Evolutionary conservation across 768 basidiomycete genomes (phyloP).

Genomic region (Calocera viscosa): DNA sequence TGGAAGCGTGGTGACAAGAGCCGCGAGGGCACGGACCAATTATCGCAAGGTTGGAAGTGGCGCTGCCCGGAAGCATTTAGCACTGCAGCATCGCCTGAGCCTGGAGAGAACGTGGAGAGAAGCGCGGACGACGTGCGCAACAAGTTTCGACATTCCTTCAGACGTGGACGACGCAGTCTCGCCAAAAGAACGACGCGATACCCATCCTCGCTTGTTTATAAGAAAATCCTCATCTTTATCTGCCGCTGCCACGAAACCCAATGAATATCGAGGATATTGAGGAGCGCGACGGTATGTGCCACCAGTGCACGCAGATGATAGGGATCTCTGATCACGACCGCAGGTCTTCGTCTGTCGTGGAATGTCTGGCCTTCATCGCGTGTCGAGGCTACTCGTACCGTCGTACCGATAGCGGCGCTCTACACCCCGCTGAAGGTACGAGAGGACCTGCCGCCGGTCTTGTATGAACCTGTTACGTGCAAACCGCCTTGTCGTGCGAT

Average conservation of each 20-base stretch:
- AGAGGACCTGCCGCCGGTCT: slow-evolving; percentile 86
- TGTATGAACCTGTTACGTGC: slow-evolving; percentile 98
- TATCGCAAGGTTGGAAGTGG: neutral
- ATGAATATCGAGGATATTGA: slow-evolving; percentile 91
- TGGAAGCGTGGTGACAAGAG: too few species aligned
- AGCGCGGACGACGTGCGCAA: neutral
- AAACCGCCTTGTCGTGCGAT: slow-evolving; percentile 96
- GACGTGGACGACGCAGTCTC: neutral
- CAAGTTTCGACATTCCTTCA: neutral
- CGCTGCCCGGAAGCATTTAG: slow-evolving; percentile 1
- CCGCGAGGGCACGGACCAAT: neutral
- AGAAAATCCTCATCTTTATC: neutral
- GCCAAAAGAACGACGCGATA: neutral
- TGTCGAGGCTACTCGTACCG: slow-evolving; percentile 94
- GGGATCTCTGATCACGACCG: neutral
- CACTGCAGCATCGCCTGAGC: neutral
- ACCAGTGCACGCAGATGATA: neutral
- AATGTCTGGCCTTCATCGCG: slow-evolving; percentile 98
- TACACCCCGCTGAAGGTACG: slow-evolving; percentile 91
- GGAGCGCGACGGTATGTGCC: slow-evolving; percentile 74
- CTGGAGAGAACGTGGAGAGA: neutral
- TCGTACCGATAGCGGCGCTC: slow-evolving; percentile 95
- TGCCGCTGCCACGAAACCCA: slow-evolving; percentile 8
- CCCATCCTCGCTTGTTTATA: neutral
- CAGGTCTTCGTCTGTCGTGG: slow-evolving; percentile 93